Conservation (phyloP, 225 moss, liverwort and hornwort genomes). For the Bryum argenteum region DNA sequence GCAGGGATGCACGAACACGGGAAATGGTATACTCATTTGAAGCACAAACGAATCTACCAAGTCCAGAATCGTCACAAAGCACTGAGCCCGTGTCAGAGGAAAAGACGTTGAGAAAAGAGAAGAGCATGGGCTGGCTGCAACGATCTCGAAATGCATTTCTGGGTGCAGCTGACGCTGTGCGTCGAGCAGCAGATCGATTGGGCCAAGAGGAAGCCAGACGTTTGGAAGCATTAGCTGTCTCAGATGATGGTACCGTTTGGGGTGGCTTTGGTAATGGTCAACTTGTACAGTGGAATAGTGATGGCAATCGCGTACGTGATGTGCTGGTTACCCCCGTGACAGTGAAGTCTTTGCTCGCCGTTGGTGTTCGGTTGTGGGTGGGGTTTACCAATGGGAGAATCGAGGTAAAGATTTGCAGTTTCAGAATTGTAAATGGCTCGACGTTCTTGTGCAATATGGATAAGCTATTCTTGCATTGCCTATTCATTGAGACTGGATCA, state of each 20-base stretch:
- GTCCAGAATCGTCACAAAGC: conserved; percentile 40
- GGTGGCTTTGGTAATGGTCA: conserved; percentile 90
- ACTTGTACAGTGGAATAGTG: conserved; percentile 79
- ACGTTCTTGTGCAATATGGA: conserved; percentile 8
- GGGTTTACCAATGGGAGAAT: conserved; percentile 87
- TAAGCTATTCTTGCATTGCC: background rate
- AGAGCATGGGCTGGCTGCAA: conserved; percentile 82
- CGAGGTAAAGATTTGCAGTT: conserved; percentile 45
- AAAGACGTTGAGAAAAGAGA: conserved; percentile 74
- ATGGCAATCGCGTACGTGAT: conserved; percentile 64
- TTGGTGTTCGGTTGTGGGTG: conserved; percentile 91
- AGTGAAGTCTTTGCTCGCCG: conserved; percentile 74
- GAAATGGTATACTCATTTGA: conserved; percentile 70
- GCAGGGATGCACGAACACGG: conserved; percentile 90
- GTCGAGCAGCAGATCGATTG: conserved; percentile 82
- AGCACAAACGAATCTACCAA: conserved; percentile 59
- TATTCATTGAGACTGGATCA: background rate
- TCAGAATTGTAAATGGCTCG: background rate
- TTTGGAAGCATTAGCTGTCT: conserved; percentile 72
- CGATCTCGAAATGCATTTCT: conserved; percentile 74
- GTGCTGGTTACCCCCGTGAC: conserved; percentile 45
- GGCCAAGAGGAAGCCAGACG: conserved; percentile 76
- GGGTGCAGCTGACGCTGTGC: conserved; percentile 78
- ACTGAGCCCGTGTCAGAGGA: conserved; percentile 64
- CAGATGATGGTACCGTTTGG: conserved; percentile 92